Base-by-base conservation (phyloP, 768 basidiomycete species). In the Calvatia gigantea region DNA sequence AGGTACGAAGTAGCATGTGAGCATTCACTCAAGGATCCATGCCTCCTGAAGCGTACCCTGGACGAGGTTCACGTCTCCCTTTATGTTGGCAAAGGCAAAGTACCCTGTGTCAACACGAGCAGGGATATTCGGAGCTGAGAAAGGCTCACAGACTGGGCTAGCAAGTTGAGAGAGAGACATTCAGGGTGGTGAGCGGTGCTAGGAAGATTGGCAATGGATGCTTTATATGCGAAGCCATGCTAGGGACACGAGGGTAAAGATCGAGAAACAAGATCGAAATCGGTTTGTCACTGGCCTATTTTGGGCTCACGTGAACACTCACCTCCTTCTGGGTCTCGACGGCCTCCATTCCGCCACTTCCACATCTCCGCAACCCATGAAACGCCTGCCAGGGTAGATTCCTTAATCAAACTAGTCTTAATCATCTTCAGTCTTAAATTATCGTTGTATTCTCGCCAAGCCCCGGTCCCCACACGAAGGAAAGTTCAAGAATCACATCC, bases 41-140 rank as follows among this genome's bases (percentile, higher is more conserved):
- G 43, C 58, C 27, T 19, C 37, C 33, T n/a, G n/a, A 19, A 41
- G 71, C 91, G 78, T 58, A 81, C 84, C 72, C 82, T 83, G 91
- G 80, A 93, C 67, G 62, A 83, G 70, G 67, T 72, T 66, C 75
- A 77, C 68, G 75, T 80, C 67, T 73, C 84, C 67, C 69, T 76
- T 65, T 70, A 84, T 58, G 76, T 85, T 66, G 72, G 83, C 69
- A 73, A 79, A 75, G 71, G 81, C 76, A 82, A 81, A 87, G 49
- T 70, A 71, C 19, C 70, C 71, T 15, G 63, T 66, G 17, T 60
- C 67, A 43, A 68, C 53, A 51, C 59, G 58, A 19, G 83, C 88
- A 54, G 51, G 51, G 28, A 32, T 19, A 45, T 45, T 27, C 19
- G 54, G 37, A 21, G 45, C 14, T 28, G 41, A 15, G 28, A 42